Conservation (phyloP, 2,329 filamentous ascomycete species). For the Teratosphaeria zuluensis region DNA sequence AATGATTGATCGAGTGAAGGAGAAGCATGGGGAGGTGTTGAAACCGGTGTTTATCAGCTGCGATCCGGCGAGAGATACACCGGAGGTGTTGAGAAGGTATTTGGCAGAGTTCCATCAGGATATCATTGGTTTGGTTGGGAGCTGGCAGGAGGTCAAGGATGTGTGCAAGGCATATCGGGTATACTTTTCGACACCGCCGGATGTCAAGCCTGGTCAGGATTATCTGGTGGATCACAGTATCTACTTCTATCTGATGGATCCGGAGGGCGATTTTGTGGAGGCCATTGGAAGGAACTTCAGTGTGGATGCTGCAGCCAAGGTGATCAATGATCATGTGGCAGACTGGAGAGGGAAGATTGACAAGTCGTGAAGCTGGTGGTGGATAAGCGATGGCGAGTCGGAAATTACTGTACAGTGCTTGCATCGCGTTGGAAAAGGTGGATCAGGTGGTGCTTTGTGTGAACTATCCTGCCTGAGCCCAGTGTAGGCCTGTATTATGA, state of each 20-base stretch:
- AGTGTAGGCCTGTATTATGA: neutral
- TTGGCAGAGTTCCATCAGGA: conserved; percentile 80
- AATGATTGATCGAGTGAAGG: conserved; percentile 66
- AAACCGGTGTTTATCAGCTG: conserved; percentile 88
- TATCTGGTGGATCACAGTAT: conserved; percentile 98
- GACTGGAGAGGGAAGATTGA: conserved; percentile 58
- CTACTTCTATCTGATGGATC: conserved; percentile 99
- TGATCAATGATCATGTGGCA: conserved; percentile 79
- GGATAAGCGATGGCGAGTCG: neutral
- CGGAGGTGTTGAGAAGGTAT: conserved; percentile 74
- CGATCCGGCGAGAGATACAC: conserved; percentile 84
- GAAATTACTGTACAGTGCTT: neutral
- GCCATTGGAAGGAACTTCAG: conserved; percentile 92
- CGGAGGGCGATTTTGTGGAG: conserved; percentile 95
- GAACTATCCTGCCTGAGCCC: neutral
- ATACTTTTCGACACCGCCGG: conserved; percentile 86
- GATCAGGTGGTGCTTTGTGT: neutral
- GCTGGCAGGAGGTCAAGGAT: conserved; percentile 85
- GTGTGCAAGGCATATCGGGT: conserved; percentile 94
- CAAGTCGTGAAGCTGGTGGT: conserved; percentile 2
- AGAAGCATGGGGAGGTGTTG: conserved; percentile 43
- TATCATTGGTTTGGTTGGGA: conserved; percentile 82
- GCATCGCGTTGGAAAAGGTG: neutral
- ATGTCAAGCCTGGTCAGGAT: conserved; percentile 86
- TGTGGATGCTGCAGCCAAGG: conserved; percentile 69